phyloP scores from a whole-genome alignment of 1,139 yeast species.

The Sugiyamaella japonica region DNA sequence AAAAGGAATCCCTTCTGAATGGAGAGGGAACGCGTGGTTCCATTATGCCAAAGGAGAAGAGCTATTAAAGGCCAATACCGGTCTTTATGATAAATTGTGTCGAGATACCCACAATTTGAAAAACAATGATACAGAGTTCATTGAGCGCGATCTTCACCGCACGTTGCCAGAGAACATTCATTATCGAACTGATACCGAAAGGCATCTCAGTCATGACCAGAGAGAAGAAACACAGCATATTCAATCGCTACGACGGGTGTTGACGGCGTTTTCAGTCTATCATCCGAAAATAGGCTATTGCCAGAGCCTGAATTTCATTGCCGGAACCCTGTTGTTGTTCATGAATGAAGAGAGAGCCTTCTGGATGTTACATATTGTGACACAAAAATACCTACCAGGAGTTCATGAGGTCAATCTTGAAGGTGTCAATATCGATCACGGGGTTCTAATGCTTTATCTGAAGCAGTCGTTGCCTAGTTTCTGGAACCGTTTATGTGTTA shows the following conservation, averaged over 20 bases:
- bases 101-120: slow-evolving; percentile 51
- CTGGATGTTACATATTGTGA: slow-evolving; percentile 93
- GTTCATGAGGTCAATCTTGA: slow-evolving; percentile 88
- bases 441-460: slow-evolving; percentile 83
- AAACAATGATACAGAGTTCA: slow-evolving; percentile 81
- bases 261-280: slow-evolving; percentile 80
- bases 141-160: slow-evolving; percentile 87
- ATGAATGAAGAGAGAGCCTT: slow-evolving; percentile 87
- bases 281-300: slow-evolving; percentile 94
- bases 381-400: slow-evolving; percentile 84
- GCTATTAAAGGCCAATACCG: slow-evolving; percentile 62
- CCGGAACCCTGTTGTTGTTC: slow-evolving; percentile 78
- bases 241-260: slow-evolving; percentile 71
- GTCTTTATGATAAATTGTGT: slow-evolving; percentile 69
- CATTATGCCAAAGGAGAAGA: slow-evolving; percentile 92
- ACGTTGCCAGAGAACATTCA: slow-evolving; percentile 91
- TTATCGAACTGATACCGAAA: slow-evolving; percentile 48
- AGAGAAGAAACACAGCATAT: slow-evolving; percentile 61
- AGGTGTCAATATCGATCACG: slow-evolving; percentile 95
- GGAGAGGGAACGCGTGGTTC: slow-evolving; percentile 98
- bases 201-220: slow-evolving; percentile 16
- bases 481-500: slow-evolving; percentile 58
- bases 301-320: slow-evolving; percentile 88
- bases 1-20: slow-evolving; percentile 93
- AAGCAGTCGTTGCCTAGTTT: slow-evolving; percentile 80